These are phyloP conservation scores for Polygonum aviculare DNA, from an alignment of 148 eudicot species.

Conservation along the genomic window DNA sequence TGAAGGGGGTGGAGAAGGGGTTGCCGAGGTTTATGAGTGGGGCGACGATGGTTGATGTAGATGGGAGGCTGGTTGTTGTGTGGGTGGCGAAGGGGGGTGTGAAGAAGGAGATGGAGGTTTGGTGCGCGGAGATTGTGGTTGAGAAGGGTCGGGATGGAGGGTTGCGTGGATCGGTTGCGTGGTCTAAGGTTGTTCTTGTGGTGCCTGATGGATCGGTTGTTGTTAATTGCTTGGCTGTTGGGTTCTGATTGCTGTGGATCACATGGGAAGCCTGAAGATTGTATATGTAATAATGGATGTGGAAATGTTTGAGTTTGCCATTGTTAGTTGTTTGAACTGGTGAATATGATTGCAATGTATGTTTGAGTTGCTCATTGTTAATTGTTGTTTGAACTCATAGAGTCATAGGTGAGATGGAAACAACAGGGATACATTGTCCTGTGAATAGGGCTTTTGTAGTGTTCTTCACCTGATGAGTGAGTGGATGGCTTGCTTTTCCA, in stretches of 20 bases:
- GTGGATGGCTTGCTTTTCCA: not conserved
- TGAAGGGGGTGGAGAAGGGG: conserved; percentile 58
- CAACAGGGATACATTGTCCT: no score
- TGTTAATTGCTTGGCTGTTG: conserved; percentile 60
- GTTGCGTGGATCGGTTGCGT: conserved; percentile 45
- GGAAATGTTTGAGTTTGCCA: not conserved
- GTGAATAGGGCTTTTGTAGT: no score
- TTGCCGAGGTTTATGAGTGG: conserved; percentile 91
- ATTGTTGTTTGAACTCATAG: no score
- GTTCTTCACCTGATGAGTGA: not conserved
- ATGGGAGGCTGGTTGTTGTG: conserved; percentile 67
- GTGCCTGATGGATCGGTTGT: conserved; percentile 50
- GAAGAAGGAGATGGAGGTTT: conserved; percentile 48
- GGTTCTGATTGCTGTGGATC: conserved; percentile 25
- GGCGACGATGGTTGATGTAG: conserved; percentile 78
- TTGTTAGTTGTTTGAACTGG: not conserved
- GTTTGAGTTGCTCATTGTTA: no score
- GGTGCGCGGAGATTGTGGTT: conserved; percentile 67
- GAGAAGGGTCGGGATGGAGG: conserved; percentile 42
- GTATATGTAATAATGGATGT: no score
- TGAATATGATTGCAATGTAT: not conserved
- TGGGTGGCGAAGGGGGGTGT: conserved; percentile 60
- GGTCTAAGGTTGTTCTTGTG: conserved; percentile 45
- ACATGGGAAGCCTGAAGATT: no score
- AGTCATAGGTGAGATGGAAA: no score